These are phyloP conservation scores for Neurospora sp. DNA, from an alignment of 495 filamentous ascomycete genomes.

Conservation along the genomic window DNA sequence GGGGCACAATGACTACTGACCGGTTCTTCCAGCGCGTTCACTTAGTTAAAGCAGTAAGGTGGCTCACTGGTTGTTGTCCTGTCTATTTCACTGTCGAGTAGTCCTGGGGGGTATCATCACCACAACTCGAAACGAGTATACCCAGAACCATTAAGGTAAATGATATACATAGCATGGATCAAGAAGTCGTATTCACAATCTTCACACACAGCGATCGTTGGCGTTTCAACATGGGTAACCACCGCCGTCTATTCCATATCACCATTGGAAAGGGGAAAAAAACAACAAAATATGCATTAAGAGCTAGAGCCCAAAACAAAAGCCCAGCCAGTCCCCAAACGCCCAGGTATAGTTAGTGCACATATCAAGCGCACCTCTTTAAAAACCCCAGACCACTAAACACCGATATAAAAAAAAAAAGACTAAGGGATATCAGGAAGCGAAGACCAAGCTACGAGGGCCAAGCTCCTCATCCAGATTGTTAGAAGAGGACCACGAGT, in stretches of 20 bases:
- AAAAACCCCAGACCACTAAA: not conserved
- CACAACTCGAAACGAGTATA: not conserved
- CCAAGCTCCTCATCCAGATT: not conserved
- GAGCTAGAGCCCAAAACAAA: not conserved
- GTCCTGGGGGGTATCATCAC: too few species aligned
- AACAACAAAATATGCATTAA: not conserved
- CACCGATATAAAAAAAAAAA: not conserved
- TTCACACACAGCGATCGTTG: not conserved
- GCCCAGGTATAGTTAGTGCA: not conserved
- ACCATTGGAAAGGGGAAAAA: not conserved
- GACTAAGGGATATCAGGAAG: not conserved
- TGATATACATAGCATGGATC: not conserved
- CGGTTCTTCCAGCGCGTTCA: too few species aligned
- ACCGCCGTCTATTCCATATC: not conserved
- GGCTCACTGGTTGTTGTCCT: too few species aligned
- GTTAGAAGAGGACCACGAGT: not conserved
- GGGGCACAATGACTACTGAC: too few species aligned
- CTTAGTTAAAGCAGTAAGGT: too few species aligned
- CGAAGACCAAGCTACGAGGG: not conserved
- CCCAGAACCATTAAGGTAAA: not conserved
- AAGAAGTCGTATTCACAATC: not conserved
- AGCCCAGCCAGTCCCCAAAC: not conserved
- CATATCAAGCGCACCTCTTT: not conserved
- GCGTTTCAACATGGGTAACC: not conserved
- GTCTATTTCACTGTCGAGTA: too few species aligned